Conservation (phyloP, 805 yeast genomes). For the Kazachstania taianensis region DNA sequence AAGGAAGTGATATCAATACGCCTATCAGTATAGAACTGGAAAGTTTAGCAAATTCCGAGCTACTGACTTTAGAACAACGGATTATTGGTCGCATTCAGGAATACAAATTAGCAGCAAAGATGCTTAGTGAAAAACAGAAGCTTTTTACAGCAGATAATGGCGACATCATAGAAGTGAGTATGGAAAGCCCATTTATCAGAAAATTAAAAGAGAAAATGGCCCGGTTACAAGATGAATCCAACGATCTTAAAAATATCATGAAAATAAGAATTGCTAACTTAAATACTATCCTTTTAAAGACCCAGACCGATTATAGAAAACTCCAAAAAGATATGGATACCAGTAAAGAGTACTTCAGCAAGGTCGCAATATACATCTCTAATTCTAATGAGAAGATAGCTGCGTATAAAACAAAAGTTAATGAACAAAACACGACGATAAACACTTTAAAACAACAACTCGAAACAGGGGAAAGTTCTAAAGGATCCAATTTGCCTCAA, state of each 20-base stretch:
- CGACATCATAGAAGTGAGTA: constrained; percentile 2
- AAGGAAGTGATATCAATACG: no score
- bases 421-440: no score
- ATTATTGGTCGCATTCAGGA: background rate
- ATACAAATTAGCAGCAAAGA: constrained; percentile 1
- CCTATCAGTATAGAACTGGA: no score
- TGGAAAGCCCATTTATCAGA: constrained; percentile 10
- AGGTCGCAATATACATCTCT: constrained; percentile 3
- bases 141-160: background rate
- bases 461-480: background rate
- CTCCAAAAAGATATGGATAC: constrained; percentile 2
- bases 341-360: constrained; percentile 1
- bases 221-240: constrained; percentile 5
- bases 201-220: constrained; percentile 7
- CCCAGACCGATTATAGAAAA: background rate
- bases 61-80: no score
- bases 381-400: background rate
- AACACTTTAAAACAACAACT: background rate
- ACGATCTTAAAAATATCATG: constrained; percentile 2
- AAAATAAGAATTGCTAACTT: constrained; percentile 7
- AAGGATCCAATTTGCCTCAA: background rate
- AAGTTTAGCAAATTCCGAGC: no score
- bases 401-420: no score
- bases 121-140: background rate
- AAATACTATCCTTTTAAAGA: constrained; percentile 3